Conservation (phyloP, 2,329 filamentous ascomycete genomes). For the Botrytis galanthina region DNA sequence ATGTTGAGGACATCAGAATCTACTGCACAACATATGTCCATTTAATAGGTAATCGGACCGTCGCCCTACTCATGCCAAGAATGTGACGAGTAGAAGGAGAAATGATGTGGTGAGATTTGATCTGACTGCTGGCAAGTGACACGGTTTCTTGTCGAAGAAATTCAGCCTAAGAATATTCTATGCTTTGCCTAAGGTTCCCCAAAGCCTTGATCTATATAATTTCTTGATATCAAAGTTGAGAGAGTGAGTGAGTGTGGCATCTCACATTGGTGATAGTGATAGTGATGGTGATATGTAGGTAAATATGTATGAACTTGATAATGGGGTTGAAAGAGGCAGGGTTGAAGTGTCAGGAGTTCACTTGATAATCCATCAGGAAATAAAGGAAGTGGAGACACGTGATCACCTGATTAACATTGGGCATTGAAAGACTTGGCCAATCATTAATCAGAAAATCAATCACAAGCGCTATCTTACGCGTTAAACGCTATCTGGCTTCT, state of each 20-base stretch:
- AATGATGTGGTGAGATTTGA: constrained; percentile 4
- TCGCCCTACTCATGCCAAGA: neutral
- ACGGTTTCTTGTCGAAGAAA: neutral
- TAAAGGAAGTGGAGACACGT: neutral
- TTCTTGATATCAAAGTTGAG: neutral
- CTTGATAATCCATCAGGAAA: neutral
- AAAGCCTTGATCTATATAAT: neutral
- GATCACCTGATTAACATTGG: constrained; percentile 3
- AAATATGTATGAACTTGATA: neutral
- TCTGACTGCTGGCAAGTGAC: constrained; percentile 16
- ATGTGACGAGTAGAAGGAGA: neutral
- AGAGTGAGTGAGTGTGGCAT: neutral
- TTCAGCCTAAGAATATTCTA: neutral
- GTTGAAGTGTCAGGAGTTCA: constrained; percentile 9
- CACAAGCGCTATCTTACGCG: constrained; percentile 21
- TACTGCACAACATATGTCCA: neutral
- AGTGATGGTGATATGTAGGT: neutral
- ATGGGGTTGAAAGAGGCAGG: neutral
- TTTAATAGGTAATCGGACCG: constrained; percentile 15
- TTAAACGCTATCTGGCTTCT: constrained; percentile 19
- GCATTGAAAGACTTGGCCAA: neutral
- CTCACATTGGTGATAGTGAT: neutral
- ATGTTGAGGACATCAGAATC: neutral
- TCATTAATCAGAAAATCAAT: neutral
- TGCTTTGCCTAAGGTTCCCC: neutral